Evolutionary conservation across 2,329 filamentous ascomycete genomes (phyloP).

Genomic region (Fusarium caatingaense): DNA sequence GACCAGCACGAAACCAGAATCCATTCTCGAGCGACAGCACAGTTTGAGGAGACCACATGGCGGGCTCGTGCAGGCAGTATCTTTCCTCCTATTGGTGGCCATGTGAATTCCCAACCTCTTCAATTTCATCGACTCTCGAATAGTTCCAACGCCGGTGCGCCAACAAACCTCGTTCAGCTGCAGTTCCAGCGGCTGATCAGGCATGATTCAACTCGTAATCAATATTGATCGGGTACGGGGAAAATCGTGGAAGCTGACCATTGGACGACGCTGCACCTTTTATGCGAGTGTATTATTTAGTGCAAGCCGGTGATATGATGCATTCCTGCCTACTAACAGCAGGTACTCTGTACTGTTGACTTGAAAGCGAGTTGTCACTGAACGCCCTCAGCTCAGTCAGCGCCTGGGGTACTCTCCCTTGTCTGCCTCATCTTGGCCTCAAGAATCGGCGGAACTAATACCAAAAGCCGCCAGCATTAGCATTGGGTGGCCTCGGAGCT

Average conservation of each 20-base stretch:
- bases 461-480: conserved; percentile 9
- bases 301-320: conserved; percentile 36
- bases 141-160: conserved; percentile 19
- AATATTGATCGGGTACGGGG: conserved; percentile 38
- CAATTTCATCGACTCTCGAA: conserved; percentile 30
- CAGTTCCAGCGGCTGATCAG: conserved; percentile 39
- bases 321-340: not conserved
- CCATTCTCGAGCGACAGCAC: conserved; percentile 1
- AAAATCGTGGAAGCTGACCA: conserved; percentile 50
- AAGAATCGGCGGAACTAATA: conserved; percentile 16
- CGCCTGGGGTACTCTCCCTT: conserved; percentile 27
- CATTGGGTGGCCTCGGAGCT: conserved; percentile 29
- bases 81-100: conserved; percentile 35
- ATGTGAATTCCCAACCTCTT: conserved; percentile 41
- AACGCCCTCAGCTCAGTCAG: conserved; percentile 16
- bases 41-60: conserved; percentile 30
- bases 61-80: conserved; percentile 23
- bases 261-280: conserved; percentile 42
- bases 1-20: not conserved
- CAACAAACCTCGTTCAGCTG: conserved; percentile 40
- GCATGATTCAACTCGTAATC: conserved; percentile 42
- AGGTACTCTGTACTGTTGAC: not conserved
- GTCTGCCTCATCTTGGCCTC: conserved; percentile 35
- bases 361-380: conserved; percentile 27
- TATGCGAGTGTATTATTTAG: conserved; percentile 46